Evolutionary conservation across 768 basidiomycete genomes (phyloP), one percentile per base, ranked within the genome.

Genomic region (Coprinellus micaceus): DNA sequence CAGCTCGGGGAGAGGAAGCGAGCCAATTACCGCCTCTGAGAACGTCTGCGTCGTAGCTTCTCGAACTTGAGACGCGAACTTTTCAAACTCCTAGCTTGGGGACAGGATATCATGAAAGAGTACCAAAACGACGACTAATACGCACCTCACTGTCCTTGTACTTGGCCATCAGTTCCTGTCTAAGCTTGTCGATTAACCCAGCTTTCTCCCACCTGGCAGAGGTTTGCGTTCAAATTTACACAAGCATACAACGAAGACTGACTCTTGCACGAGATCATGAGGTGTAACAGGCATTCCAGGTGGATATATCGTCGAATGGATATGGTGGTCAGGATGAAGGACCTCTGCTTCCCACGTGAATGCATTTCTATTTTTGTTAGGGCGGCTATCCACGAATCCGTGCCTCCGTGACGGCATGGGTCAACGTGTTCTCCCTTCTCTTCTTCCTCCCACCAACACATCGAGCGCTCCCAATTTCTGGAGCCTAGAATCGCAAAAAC

Each of bases 121-220:
- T n/a, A n/a, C n/a, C n/a, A n/a, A n/a, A n/a, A n/a, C n/a, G n/a
- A n/a, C n/a, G n/a, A n/a, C n/a, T n/a, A n/a, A n/a, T n/a, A 51
- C 49, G 33, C 21, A 51, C 49, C 33, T 51, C 49, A 25, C 49
- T 51, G 22, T 51, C 49, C 33, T 51, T 51, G 49, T 51, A 51
- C 33, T 51, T 51, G 30, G 49, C 33, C 49, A 51, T 51, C 1
- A 51, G 30, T 21, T 51, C 49, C 29, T 51, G 49, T 15, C 49
- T 51, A 21, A 51, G 49, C 49, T 51, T 51, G 29, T 51, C 49
- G 15, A 51, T 51, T 37, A 51, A 36, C 7, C 49, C 49, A 29
- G 49, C 15, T 24, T 51, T 51, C 33, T 51, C 49, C 49, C 49
- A 51, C 36, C 49, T 51, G 49, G 36, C 49, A 51, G 33, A 51